Evolutionary conservation across 192 early-diverging fungal genomes (phyloP).

Genomic region (Podila minutissima): DNA sequence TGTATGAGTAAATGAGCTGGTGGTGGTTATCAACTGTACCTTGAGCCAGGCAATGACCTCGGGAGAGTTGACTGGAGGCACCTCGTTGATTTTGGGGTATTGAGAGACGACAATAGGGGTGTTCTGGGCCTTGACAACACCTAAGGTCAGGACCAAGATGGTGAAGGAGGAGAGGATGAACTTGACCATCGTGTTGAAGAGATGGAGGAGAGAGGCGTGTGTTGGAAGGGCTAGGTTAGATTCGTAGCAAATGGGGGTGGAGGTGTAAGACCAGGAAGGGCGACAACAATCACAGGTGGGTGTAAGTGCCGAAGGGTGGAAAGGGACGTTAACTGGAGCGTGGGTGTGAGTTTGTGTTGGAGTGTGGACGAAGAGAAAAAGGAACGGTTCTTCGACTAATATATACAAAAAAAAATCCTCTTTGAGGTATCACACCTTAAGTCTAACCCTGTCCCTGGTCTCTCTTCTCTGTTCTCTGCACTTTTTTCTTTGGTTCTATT

Average conservation of each 20-base stretch:
- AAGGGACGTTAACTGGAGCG: slow-evolving; percentile 5
- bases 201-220: not conserved
- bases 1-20: no score
- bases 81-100: slow-evolving; percentile 11
- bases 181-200: slow-evolving; percentile 23
- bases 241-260: no score
- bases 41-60: slow-evolving; percentile 29
- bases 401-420: not conserved
- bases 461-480: no score
- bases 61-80: slow-evolving; percentile 12
- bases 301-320: not conserved
- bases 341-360: slow-evolving; percentile 11
- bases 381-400: not conserved
- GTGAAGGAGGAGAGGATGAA: slow-evolving; percentile 23
- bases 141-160: slow-evolving; percentile 17
- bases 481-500: no score
- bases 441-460: no score
- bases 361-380: not conserved
- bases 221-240: no score
- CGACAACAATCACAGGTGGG: no score
- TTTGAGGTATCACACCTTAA: no score
- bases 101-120: slow-evolving; percentile 11
- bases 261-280: no score
- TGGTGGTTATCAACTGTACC: not conserved
- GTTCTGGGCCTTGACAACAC: slow-evolving; percentile 20